Base-by-base conservation (phyloP, 2,329 filamentous ascomycete species). In the Cladophialophora yegresii region DNA sequence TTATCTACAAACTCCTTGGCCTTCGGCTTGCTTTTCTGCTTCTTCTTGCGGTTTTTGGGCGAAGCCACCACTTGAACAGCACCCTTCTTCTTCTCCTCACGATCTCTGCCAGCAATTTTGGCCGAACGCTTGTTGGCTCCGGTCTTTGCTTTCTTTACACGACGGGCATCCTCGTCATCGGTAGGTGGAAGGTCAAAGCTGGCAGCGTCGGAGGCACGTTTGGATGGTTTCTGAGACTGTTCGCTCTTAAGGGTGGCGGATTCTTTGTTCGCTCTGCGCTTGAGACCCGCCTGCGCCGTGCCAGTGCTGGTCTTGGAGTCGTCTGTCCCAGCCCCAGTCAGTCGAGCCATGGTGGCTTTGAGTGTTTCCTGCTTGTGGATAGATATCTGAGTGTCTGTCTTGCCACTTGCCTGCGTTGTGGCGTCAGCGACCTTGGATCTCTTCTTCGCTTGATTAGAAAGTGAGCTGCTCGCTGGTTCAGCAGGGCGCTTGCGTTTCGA, bases 171-270 rank as follows among this genome's bases (percentile, higher is more conserved):
- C n/a, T 66, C 63, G 9, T 59, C 54, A 32, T 53, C 50, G n/a
- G 12, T 33, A 30, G 30, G 26, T 4, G 66, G 66, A 6, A 68
- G 32, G 33, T 68, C 63, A 49, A 62, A 68, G 13, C 64, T 53
- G 36, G 50, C 58, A n/a, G 49, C 30, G 7, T 33, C 8, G 13
- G 54, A 20, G 16, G 16, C 16, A n/a, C 8, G 5, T n/a, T 57
- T 23, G 9, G 45, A 16, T 33, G 22, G 26, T 8, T 40, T 23
- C 20, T 64, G 59, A 59, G 56, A 45, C 28, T 45, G 51, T 22
- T 36, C 26, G 32, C 32, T 33, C 16, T 43, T 49, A 22, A n/a
- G 22, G 2, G 43, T 49, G n/a, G 50, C 22, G 9, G 59, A 30
- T 23, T 58, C 53, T 32, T 61, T 61, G 8, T 55, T 13, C 2